Evolutionary conservation across 139 green algal species (phyloP).

Genomic region (Astrephomene gubernaculifera): DNA sequence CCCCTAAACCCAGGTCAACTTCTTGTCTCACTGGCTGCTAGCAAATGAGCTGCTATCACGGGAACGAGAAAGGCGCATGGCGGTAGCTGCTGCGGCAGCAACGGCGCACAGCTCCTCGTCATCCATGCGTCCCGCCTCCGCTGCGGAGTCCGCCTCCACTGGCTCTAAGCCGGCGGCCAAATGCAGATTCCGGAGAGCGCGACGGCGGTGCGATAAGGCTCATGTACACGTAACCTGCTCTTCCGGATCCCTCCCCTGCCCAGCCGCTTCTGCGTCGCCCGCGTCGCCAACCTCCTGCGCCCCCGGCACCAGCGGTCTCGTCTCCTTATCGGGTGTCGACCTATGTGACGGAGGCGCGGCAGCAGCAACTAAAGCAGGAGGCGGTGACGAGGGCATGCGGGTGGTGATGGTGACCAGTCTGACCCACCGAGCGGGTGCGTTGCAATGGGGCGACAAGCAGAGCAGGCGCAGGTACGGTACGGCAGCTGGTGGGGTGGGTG

Average conservation of each 20-base stretch:
- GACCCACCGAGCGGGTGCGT: conserved; percentile 58
- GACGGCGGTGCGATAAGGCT: too few relatives aligned
- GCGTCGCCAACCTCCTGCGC: background rate
- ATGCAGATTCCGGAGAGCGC: too few relatives aligned
- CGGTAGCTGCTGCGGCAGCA: background rate
- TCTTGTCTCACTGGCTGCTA: conserved; percentile 72
- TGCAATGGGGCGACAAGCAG: conserved; percentile 65
- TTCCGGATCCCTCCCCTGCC: too few relatives aligned
- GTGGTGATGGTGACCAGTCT: conserved; percentile 66
- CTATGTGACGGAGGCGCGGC: background rate
- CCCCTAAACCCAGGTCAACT: conserved; percentile 66
- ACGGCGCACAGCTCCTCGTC: background rate
- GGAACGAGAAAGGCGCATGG: conserved; percentile 16
- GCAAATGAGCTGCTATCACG: conserved; percentile 58
- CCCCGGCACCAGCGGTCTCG: background rate
- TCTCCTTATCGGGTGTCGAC: too few relatives aligned
- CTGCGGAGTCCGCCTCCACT: too few relatives aligned
- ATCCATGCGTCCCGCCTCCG: background rate
- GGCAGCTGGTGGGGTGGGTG: background rate
- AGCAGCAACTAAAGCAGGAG: background rate
- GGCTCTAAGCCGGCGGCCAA: too few relatives aligned
- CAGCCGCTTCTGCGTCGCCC: background rate
- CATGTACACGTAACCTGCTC: too few relatives aligned
- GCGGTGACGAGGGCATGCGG: conserved; percentile 30
- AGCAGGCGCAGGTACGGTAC: background rate